Evolutionary conservation across 139 green algal genomes (phyloP), one percentile per base, ranked within the genome.

Genomic region (Micractinium sp.): DNA sequence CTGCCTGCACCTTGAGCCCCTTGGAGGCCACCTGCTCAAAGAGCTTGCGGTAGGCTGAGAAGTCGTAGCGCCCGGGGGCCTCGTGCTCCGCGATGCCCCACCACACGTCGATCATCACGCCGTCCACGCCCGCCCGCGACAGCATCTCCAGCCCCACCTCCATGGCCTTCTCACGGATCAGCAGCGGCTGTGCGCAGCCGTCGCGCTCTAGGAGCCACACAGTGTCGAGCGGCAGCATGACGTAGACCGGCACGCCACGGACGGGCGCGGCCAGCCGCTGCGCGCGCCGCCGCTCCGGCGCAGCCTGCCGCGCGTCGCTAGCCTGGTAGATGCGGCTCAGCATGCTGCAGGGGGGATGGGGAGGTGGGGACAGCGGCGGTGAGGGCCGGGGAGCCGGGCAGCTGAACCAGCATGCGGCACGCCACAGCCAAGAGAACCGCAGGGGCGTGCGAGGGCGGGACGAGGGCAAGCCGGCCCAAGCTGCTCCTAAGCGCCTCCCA

Each of bases 221-320:
- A 19, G 97, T 99, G 91, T 99, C 98, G 69, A 99, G 93, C 19
- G 98, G 98, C 66, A 99, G 96, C 98, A 99, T 99, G 1, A 99
- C 98, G 89, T 97, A 99, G 3, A 99, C 96, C 38, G 98, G 98
- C 36, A 95, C 86, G n/a, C 91, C 92, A 12, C 71, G 76, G 7
- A 92, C 90, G 27, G 90, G 86, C 19, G 90, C 66, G 25, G 87
- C 83, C 31, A 91, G 69, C 25, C 53, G 86, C 76, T 86, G 87
- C 39, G 69, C 33, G 1, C 75, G 53, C 36, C 63, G 81, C 78
- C 69, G 81, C 53, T 63, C 83, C 29, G 83, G 83, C 66, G 83
- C 83, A 25, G 82, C 22, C 77, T 85, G 53, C 41, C 63, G 47
- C n/a, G 69, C 71, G 41, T 88, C 71, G 47, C 85, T 88, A 41